Evolutionary conservation across 2,329 filamentous ascomycete genomes (phyloP).

Genomic region (Diaporthe longicolla): DNA sequence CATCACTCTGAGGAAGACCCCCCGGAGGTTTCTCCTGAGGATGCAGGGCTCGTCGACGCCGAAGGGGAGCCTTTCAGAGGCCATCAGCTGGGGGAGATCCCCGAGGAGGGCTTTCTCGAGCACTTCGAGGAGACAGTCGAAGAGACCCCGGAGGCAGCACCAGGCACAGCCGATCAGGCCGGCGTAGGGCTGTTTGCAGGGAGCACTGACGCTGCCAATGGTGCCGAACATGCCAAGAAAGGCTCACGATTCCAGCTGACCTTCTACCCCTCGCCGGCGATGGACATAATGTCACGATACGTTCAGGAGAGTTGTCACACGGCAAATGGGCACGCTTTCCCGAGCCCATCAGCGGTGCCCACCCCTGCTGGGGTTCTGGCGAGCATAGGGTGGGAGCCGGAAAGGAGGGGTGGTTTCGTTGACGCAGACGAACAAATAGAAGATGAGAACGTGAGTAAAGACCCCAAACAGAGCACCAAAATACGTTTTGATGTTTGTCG

Average conservation of each 20-base stretch:
- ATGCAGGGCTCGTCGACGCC: background rate
- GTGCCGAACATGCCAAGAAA: constrained; percentile 57
- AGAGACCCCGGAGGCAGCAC: background rate
- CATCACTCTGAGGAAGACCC: constrained; percentile 32
- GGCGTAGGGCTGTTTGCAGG: constrained; percentile 68
- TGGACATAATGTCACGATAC: constrained; percentile 33
- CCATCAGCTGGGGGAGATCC: constrained; percentile 23
- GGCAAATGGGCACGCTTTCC: constrained; percentile 17
- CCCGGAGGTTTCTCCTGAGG: background rate
- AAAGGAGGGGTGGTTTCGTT: background rate
- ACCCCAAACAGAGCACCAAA: background rate
- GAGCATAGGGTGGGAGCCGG: constrained; percentile 37
- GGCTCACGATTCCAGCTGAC: constrained; percentile 39
- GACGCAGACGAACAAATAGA: constrained; percentile 22
- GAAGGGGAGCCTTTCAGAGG: constrained; percentile 13
- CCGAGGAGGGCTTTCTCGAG: constrained; percentile 34
- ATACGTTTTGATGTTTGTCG: background rate
- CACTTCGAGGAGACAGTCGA: constrained; percentile 28
- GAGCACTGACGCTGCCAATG: constrained; percentile 65
- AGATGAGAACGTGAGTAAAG: constrained; percentile 27
- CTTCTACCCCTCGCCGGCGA: constrained; percentile 39
- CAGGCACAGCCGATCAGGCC: constrained; percentile 67
- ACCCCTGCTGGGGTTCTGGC: constrained; percentile 30
- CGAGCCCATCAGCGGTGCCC: constrained; percentile 14
- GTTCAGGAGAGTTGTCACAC: constrained; percentile 33